phyloP scores from a whole-genome alignment of 441 rosid genomes.

The Eruca vesicaria region DNA sequence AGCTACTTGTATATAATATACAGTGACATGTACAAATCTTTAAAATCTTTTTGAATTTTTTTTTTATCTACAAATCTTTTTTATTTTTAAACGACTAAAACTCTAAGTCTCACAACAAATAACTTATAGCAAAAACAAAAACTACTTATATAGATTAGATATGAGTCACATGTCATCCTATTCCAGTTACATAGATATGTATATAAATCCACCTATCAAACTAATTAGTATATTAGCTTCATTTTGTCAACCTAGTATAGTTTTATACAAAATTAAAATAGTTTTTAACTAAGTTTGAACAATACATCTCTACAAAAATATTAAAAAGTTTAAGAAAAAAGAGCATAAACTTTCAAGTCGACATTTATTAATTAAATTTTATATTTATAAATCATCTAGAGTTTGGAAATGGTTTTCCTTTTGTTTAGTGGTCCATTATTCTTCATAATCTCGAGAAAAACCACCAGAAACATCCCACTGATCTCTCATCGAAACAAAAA shows the following conservation, averaged over 20 bases:
- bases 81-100: neutral
- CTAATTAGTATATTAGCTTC: neutral
- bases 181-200: neutral
- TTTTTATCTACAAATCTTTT: too few species aligned
- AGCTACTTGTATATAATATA: neutral
- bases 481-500: conserved; percentile 15
- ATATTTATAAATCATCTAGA: neutral
- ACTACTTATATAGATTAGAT: neutral
- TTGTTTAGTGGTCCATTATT: neutral
- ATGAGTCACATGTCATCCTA: conserved; percentile 4
- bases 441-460: conserved; percentile 22
- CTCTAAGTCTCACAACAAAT: neutral
- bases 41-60: neutral
- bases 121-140: neutral
- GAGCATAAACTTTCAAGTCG: neutral
- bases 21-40: neutral
- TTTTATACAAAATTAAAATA: neutral
- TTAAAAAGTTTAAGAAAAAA: neutral
- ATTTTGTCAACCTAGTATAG: neutral
- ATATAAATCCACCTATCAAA: neutral
- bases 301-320: neutral
- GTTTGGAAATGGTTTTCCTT: neutral
- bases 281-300: neutral
- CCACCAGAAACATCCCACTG: conserved; percentile 31
- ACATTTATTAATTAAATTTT: neutral